A percentile compares a stretch with the other conserved stretches of the same genome.
These are phyloP conservation scores for Aulographum hederae DNA, from an alignment of 2,329 filamentous ascomycete species.

Conservation along the genomic window DNA sequence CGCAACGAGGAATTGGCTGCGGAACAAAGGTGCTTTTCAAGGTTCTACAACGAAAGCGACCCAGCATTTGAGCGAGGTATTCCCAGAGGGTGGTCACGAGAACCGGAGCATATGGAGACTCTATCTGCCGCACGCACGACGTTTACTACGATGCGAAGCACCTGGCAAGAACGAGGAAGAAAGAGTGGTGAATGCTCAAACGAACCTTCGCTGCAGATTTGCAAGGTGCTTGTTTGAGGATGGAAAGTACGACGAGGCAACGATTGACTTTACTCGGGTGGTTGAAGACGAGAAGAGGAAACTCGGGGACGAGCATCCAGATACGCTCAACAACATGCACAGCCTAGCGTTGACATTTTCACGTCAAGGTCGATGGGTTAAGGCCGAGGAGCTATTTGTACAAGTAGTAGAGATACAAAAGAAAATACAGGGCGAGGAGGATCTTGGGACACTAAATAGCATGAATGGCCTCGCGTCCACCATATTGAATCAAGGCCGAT, in stretches of 20 bases:
- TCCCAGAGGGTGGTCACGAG: slow-evolving; percentile 6
- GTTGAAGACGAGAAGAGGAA: background rate
- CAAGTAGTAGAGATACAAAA: slow-evolving; percentile 1
- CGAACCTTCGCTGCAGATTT: slow-evolving; percentile 4
- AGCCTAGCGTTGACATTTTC: slow-evolving; percentile 7
- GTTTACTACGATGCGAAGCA: background rate
- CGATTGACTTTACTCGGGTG: background rate
- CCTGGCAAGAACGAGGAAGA: background rate
- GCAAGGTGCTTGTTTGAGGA: slow-evolving; percentile 7
- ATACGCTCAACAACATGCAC: slow-evolving; percentile 3
- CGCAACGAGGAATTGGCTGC: slow-evolving; percentile 8
- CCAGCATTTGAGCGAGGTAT: slow-evolving; percentile 7
- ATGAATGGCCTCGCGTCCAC: slow-evolving; percentile 2
- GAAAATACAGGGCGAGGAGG: background rate
- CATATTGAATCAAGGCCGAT: slow-evolving; percentile 1
- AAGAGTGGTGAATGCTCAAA: no score
- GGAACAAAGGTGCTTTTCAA: slow-evolving; percentile 2
- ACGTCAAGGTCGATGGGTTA: slow-evolving; percentile 4
- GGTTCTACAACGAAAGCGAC: slow-evolving; percentile 6
- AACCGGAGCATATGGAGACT: slow-evolving; percentile 10
- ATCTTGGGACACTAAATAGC: slow-evolving; percentile 1
- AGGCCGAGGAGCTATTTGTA: slow-evolving; percentile 5
- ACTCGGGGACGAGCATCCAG: slow-evolving; percentile 1
- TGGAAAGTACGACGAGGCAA: slow-evolving; percentile 4
- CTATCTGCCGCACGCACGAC: slow-evolving; percentile 5